Evolutionary conservation across 2,329 filamentous ascomycete genomes (phyloP), one percentile per base, ranked within the genome.

Genomic region (Trichoderma asperellum): DNA sequence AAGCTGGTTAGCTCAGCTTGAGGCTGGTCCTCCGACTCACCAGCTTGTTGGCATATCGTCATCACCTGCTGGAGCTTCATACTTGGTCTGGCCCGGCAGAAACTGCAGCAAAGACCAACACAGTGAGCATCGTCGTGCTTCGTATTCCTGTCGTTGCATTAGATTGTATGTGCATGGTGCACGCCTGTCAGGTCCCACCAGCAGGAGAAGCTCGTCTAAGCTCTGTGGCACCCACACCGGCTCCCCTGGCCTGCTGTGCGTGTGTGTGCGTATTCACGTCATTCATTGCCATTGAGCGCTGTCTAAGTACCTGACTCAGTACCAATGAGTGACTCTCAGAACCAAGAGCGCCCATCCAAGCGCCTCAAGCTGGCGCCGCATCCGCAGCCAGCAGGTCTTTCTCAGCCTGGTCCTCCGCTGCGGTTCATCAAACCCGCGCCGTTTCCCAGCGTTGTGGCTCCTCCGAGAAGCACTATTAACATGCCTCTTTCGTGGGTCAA

Each of bases 261-360:
- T 57, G 35, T 65, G 62, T 65, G 62, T 32, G 55, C 53, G 29
- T 67, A 40, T 67, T 67, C 40, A 43, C 57, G 55, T 49, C 40
- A 40, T 7, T 18, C 35, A 35, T 57, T 66, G 29, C 16, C 53
- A 27, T 27, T 27, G 21, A 32, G 57, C 24, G 65, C 37, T 35
- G 16, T 63, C 35, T 34, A 37, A 40, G 47, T 57, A 27, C 66
- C 53, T 58, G 43, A 62, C 21, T 59, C 59, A 18, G 66, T 55
- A 55, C 68, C 63, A 55, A 75, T 75, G 73, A 70, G 65, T 27
- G 71, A 70, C 37, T 60, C 64, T 27, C 14, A 68, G 57, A 58
- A 68, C 29, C 62, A 71, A 35, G 57, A 64, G 32, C 72, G 72
- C 57, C 70, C 71, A 29, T 71, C 72, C 32, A 75, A 75, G 73